Evolutionary conservation across 2,329 filamentous ascomycete genomes (phyloP).

Genomic region (Orbilia blumenaviensis): DNA sequence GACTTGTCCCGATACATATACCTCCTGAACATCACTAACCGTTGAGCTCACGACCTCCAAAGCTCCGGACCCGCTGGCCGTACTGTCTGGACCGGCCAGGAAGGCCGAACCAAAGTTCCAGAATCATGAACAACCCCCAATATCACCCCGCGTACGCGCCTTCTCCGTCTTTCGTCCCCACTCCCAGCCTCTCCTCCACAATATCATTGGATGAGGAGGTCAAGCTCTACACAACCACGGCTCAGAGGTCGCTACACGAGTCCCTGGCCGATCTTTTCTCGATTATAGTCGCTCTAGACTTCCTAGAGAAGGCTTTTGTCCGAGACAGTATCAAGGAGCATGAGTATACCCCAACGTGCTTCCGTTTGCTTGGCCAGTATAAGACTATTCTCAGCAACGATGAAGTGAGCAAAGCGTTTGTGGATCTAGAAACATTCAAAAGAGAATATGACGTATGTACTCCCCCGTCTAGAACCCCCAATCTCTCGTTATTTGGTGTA

Average conservation of each 20-base stretch:
- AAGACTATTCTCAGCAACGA: slow-evolving; percentile 92
- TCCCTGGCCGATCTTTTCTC: slow-evolving; percentile 97
- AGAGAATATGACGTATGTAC: slow-evolving; percentile 83
- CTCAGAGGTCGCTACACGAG: slow-evolving; percentile 92
- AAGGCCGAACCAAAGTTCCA: slow-evolving; percentile 14
- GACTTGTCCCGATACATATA: slow-evolving; percentile 43
- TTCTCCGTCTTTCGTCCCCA: slow-evolving; percentile 57
- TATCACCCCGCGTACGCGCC: slow-evolving; percentile 58
- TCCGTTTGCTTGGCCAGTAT: slow-evolving; percentile 93
- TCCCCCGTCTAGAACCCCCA: neutral
- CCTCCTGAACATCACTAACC: slow-evolving; percentile 36
- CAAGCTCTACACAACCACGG: slow-evolving; percentile 84
- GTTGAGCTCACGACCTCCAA: slow-evolving; percentile 13
- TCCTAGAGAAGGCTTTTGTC: slow-evolving; percentile 94
- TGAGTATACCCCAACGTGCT: slow-evolving; percentile 93
- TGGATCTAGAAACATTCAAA: slow-evolving; percentile 89
- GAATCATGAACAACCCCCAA: slow-evolving; percentile 54
- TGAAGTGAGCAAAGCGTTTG: slow-evolving; percentile 85
- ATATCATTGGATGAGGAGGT: slow-evolving; percentile 75
- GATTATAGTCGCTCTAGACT: slow-evolving; percentile 94
- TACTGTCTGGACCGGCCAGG: slow-evolving; percentile 2
- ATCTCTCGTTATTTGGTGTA: neutral
- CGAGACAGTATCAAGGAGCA: slow-evolving; percentile 91
- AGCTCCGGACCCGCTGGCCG: slow-evolving; percentile 11
- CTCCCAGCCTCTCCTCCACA: slow-evolving; percentile 55